Conservation (phyloP, 164 flowering plant species). For the Platanus orientalis region DNA sequence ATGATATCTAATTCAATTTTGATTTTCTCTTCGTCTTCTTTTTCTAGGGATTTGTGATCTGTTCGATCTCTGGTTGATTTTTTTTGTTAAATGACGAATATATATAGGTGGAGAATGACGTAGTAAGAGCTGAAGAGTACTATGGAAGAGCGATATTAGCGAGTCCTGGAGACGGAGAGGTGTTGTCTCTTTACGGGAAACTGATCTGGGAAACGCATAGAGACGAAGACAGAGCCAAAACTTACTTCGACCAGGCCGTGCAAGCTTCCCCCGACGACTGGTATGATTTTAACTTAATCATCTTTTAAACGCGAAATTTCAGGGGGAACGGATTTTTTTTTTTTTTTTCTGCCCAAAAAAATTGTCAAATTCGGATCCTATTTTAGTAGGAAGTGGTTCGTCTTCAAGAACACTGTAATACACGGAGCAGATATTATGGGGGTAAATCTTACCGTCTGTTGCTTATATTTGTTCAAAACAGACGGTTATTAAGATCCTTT, state of each 20-base stretch:
- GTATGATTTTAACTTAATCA: slow-evolving; percentile 24
- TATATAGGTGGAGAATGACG: slow-evolving; percentile 54
- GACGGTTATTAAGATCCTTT: too few relatives aligned
- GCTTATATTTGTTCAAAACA: too few relatives aligned
- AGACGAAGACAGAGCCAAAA: slow-evolving; percentile 52
- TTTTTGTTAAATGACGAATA: not conserved
- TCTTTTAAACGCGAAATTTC: too few relatives aligned
- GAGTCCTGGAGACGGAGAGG: slow-evolving; percentile 68
- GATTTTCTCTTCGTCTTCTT: not conserved
- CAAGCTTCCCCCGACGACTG: slow-evolving; percentile 64
- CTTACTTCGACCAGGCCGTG: slow-evolving; percentile 66
- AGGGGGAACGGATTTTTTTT: too few relatives aligned
- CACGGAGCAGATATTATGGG: too few relatives aligned
- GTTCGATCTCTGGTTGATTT: not conserved
- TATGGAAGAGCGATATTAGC: slow-evolving; percentile 77
- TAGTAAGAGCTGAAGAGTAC: slow-evolving; percentile 61
- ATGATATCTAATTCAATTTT: not conserved
- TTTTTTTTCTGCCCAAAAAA: too few relatives aligned
- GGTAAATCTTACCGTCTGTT: too few relatives aligned
- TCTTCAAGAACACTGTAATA: too few relatives aligned
- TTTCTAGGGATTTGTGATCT: not conserved
- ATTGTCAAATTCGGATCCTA: too few relatives aligned
- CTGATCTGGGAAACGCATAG: slow-evolving; percentile 66
- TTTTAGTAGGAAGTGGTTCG: too few relatives aligned
- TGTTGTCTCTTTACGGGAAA: slow-evolving; percentile 59